Evolutionary conservation across 2,329 filamentous ascomycete genomes (phyloP).

Genomic region (Aspergillus ustus): DNA sequence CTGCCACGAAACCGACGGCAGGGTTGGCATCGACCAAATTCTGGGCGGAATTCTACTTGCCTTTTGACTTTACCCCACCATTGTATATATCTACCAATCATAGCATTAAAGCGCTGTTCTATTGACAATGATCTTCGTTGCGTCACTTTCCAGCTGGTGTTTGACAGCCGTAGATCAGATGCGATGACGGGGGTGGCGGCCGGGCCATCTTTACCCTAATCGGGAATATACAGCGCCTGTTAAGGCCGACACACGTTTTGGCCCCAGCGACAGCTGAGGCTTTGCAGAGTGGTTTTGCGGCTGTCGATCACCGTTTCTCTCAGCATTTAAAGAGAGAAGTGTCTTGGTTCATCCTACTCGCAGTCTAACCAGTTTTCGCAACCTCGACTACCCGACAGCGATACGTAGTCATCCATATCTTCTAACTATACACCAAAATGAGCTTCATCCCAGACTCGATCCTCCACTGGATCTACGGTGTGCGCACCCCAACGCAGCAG

Average conservation of each 20-base stretch:
- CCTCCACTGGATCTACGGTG: constrained; percentile 8
- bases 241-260: too few species aligned
- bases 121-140: neutral
- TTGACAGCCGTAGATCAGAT: neutral
- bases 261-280: too few species aligned
- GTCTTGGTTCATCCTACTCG: neutral
- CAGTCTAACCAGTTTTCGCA: neutral
- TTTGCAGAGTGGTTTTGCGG: too few species aligned
- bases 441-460: neutral
- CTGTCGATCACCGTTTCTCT: neutral
- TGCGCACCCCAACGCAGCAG: constrained; percentile 5
- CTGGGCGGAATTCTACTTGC: too few species aligned
- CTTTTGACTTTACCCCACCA: neutral
- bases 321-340: neutral
- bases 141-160: neutral
- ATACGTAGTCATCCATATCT: too few species aligned
- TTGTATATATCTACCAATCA: neutral
- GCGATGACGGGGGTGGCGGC: neutral
- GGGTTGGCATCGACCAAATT: too few species aligned
- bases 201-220: neutral
- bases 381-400: too few species aligned
- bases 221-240: neutral
- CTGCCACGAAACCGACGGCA: neutral
- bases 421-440: constrained; percentile 5
- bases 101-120: neutral